Percentiles rank a stretch among this genome's conserved stretches.
Conservation (phyloP, 345 rosid genomes). For the Moricandia moricandioides region DNA sequence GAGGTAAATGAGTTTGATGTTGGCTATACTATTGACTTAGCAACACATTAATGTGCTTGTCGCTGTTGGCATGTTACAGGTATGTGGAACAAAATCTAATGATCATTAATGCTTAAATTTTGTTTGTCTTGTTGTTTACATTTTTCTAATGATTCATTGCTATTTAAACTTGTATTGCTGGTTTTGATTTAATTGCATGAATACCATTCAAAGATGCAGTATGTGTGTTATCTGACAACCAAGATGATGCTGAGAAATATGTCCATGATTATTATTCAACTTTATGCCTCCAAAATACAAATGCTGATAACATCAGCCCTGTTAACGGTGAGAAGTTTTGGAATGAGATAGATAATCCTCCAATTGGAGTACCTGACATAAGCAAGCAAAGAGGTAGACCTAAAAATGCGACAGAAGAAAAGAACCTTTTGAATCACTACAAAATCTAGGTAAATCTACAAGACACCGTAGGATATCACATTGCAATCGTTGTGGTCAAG, state of each 20-base stretch:
- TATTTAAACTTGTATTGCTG: background rate
- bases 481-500: background rate
- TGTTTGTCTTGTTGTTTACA: background rate
- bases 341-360: background rate
- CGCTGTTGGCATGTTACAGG: too few relatives aligned
- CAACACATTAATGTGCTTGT: too few relatives aligned
- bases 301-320: too few relatives aligned
- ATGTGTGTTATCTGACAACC: background rate
- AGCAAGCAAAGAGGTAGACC: background rate
- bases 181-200: background rate
- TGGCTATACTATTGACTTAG: too few relatives aligned
- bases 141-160: background rate
- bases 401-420: background rate
- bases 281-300: background rate
- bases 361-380: background rate
- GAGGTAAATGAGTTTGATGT: too few relatives aligned
- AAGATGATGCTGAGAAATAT: background rate
- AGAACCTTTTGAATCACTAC: background rate
- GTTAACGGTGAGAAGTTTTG: too few relatives aligned
- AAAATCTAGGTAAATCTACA: background rate
- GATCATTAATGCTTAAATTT: background rate
- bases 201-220: background rate
- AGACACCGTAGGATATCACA: background rate
- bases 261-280: background rate
- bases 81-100: too few relatives aligned